phyloP scores from a whole-genome alignment of 306 rosid genomes.

The Begonia loranthoides region DNA sequence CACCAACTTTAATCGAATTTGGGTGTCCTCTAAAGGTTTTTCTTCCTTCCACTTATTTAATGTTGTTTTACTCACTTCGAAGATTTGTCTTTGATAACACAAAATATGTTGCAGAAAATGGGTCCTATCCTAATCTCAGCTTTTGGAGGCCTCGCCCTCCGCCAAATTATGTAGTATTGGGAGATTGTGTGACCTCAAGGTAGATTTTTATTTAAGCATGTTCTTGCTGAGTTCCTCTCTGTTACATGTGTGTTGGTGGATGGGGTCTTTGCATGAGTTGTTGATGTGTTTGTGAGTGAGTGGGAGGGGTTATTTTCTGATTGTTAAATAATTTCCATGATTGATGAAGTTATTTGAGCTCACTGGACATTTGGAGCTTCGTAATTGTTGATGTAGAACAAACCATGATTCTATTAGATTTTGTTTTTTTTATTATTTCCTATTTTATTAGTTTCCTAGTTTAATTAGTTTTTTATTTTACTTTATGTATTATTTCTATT shows the following conservation, averaged over 20 bases:
- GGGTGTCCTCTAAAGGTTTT: slow-evolving; percentile 84
- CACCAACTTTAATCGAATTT: slow-evolving; percentile 68
- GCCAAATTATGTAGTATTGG: slow-evolving; percentile 76
- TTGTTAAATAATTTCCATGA: no score
- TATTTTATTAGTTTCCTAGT: no score
- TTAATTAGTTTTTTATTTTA: no score
- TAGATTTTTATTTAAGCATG: slow-evolving; percentile 6
- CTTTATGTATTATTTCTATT: no score
- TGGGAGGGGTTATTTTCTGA: background rate
- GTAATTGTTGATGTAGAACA: no score
- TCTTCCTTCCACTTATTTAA: slow-evolving; percentile 3
- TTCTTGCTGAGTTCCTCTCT: no score
- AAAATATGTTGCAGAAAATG: slow-evolving; percentile 34
- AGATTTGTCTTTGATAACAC: slow-evolving; percentile 1
- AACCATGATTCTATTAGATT: no score
- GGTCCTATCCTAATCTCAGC: slow-evolving; percentile 44
- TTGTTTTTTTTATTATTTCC: no score
- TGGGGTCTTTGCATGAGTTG: background rate
- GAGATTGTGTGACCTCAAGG: slow-evolving; percentile 97
- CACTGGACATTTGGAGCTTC: no score
- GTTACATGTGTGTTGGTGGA: background rate
- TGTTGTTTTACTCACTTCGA: slow-evolving; percentile 2
- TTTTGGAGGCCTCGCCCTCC: slow-evolving; percentile 98
- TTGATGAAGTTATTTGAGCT: no score
- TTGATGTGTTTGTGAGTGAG: background rate